Evolutionary conservation across 2,329 filamentous ascomycete genomes (phyloP), one percentile per base, ranked within the genome.

Genomic region (Alternaria incomplexa): DNA sequence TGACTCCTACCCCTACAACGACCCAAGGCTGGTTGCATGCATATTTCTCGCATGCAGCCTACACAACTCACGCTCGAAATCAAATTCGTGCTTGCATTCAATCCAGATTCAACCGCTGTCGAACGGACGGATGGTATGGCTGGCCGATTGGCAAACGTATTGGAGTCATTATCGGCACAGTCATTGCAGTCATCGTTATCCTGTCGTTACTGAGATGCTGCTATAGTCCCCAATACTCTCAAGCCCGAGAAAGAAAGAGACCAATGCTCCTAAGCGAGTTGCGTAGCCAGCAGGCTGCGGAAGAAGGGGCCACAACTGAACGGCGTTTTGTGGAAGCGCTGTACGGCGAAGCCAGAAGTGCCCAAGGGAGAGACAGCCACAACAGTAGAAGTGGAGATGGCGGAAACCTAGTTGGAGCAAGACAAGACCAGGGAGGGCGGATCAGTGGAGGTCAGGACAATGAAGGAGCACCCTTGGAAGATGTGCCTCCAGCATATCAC

Each of bases 401-500:
- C 2, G 32, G 36, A 22, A 2, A 17, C 8, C 36, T 11, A 17
- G 2, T 40, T 17, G 15, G 36, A 40, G 36, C 36, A 40, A 40
- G 36, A 40, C 36, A 17, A 40, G n/a, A 3, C n/a, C n/a, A 40
- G 36, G 36, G 2, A 40, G 2, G 9, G 36, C 36, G 15, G 36
- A 4, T 20, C 26, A 9, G 15, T 28, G 26, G 26, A 20, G 22
- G 13, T 10, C 23, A 36, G 40, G 12, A 51, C 10, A 20, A 8
- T 7, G 32, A 26, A 22, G 54, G 48, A 32, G 11, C n/a, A 46
- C 11, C 15, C 40, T 25, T 17, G 17, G 36, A 46, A 11, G 36
- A 46, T 20, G n/a, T 56, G 17, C 63, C 43, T 6, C 63, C 60
- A 5, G 26, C 52, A 28, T 63, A 63, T 44, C 47, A 63, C 17